Conservation (phyloP, 345 rosid species). For the Limnanthes douglasii region DNA sequence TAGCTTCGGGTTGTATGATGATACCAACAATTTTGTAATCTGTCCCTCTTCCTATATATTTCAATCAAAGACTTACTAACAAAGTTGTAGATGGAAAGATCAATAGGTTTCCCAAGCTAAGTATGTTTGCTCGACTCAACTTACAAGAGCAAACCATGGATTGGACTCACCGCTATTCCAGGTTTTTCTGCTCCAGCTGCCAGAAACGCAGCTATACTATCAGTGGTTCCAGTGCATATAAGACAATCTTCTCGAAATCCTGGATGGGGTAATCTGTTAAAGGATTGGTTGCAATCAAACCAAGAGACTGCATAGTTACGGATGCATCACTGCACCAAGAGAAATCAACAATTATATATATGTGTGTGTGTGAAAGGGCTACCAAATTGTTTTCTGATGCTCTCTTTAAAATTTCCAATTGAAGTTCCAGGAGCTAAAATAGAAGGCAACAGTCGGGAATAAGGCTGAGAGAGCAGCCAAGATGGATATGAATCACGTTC, state of each 20-base stretch:
- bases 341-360: neutral
- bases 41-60: too few relatives aligned
- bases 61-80: too few relatives aligned
- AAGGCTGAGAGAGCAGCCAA: conserved; percentile 80
- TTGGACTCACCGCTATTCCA: conserved; percentile 66
- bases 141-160: too few relatives aligned
- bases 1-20: too few relatives aligned
- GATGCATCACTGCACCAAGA: too few relatives aligned
- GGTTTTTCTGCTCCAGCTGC: conserved; percentile 76
- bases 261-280: conserved; percentile 14
- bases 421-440: conserved; percentile 74
- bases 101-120: too few relatives aligned
- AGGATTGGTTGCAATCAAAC: conserved; percentile 3
- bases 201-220: conserved; percentile 93
- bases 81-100: too few relatives aligned
- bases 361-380: conserved; percentile 3
- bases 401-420: conserved; percentile 45
- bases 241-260: conserved; percentile 65
- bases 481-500: conserved; percentile 68
- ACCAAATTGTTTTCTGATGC: conserved; percentile 41
- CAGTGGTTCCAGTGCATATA: conserved; percentile 84
- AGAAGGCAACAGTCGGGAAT: conserved; percentile 50
- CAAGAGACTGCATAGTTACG: too few relatives aligned
- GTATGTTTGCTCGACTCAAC: too few relatives aligned
- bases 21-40: too few relatives aligned